Evolutionary conservation across 305 asterid species (phyloP), one percentile per base, ranked within the genome.

Genomic region (Fraxinus sp.): DNA sequence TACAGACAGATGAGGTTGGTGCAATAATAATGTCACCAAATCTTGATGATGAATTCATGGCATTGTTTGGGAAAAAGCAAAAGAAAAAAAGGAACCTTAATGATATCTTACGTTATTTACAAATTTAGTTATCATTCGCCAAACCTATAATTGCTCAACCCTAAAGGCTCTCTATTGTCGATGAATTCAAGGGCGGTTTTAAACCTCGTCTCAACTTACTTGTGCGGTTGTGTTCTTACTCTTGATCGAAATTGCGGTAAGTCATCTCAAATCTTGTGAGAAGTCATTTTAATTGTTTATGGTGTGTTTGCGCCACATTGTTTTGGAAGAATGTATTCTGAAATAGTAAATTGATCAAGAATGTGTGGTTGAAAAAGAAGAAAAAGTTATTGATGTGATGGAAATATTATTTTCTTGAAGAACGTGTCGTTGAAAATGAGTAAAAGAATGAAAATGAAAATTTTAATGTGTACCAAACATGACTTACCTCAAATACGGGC

Each of bases 21-120:
- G n/a, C 74, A 66, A 66, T 66, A 66, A 66, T 66, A 26, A 66
- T 66, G 74, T 26, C 74, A 66, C 74, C 74, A 66, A 66, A 66
- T 66, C 74, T 66, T 66, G 74, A 26, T 66, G 37, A 66, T 64
- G 73, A 64, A 22, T 64, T 64, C 35, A 64, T 66, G 16, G 18
- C 74, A 66, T 66, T 10, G 36, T 66, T 66, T 66, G 74, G 74
- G 74, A 66, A 66, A 62, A 66, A 66, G 74, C 20, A 66, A 66
- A 66, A 66, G 18, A 26, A 2, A 24, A 64, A 24, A 64, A 20
- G 73, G 32, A 64, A 64, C 35, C 7, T 64, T 66, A 66, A 66
- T 66, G 28, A 66, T 66, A 36, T 66, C 36, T 28, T 66, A 26
- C 37, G 35, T 66, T 66, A 66, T 66, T 66, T 66, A 10, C 16